Evolutionary conservation across 371 early-diverging fungal species (phyloP), one percentile per base, ranked within the genome.

Genomic region (Mucor lusitanicus): DNA sequence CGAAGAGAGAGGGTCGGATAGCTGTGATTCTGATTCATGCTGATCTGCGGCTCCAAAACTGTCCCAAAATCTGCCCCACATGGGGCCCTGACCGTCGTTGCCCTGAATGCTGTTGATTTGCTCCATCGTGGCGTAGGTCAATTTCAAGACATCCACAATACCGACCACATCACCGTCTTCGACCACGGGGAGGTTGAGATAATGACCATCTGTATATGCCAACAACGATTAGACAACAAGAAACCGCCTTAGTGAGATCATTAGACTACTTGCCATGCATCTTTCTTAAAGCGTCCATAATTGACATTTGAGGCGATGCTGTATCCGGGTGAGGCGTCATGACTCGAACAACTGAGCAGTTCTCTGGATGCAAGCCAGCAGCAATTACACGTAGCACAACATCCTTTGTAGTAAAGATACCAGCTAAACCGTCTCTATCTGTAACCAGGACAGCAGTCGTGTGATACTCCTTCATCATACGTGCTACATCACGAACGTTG

Each of bases 311-410:
- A 35, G 91, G 85, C 33, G 83, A 64, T 3, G 93, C 92, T 1
- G 92, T 92, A 74, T 97, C 96, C 0, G 97, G 97, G 63, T 96
- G 93, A 48, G 95, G 96, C 0, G 97, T 96, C 96, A 96, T 95
- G 23, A 96, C 94, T 40, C 96, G 89, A 13, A 95, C 91, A 25
- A 94, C 94, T 17, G 92, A 90, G 44, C 95, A 95, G 12, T 87
- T 91, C 62, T 85, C 85, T 13, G 96, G 95, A 59, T 94, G 90
- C 58, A 95, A 74, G 15, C 92, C 92, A 27, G 95, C 94, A 17
- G 97, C 96, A 76, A 97, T 87, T 25, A 97, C 97, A 63, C 97
- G 88, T 63, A 95, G 84, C 15, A 96, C 97, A 58, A 97, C 88
- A 75, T 97, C 97, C 73, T 85, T 81, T 9, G 92, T 91, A 23